phyloP scores from a whole-genome alignment of 2,329 filamentous ascomycete species.

The Ustilaginoidea virens region DNA sequence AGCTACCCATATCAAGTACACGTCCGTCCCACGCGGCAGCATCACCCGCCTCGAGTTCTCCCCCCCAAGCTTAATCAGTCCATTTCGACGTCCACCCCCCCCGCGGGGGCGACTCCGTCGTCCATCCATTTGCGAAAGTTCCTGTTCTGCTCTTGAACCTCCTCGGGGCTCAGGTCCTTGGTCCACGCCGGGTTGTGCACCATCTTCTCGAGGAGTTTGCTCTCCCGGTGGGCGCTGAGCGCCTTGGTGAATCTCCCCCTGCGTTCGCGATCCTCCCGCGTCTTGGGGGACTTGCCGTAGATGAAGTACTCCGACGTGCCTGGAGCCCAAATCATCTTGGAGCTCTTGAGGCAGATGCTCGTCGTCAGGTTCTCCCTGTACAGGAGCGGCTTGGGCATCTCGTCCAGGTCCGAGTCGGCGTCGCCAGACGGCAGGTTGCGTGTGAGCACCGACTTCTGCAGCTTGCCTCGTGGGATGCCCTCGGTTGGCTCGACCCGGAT shows the following conservation, averaged over 20 bases:
- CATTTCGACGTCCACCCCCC: conserved; percentile 3
- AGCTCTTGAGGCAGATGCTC: conserved; percentile 62
- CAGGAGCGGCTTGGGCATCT: conserved; percentile 42
- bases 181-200: conserved; percentile 71
- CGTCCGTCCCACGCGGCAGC: too few species aligned
- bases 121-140: conserved; percentile 39
- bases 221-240: conserved; percentile 46
- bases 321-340: conserved; percentile 63
- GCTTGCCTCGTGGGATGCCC: conserved; percentile 48
- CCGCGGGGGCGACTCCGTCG: conserved; percentile 25
- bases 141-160: conserved; percentile 60
- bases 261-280: conserved; percentile 45
- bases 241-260: conserved; percentile 36
- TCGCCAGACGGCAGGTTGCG: conserved; percentile 53
- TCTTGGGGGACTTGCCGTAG: conserved; percentile 53
- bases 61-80: background rate
- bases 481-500: conserved; percentile 81
- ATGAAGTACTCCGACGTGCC: conserved; percentile 55
- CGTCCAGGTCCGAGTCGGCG: conserved; percentile 46
- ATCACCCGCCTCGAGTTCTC: too few species aligned
- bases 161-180: conserved; percentile 62
- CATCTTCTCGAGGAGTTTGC: conserved; percentile 62
- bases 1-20: too few species aligned
- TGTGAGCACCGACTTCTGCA: conserved; percentile 54
- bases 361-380: conserved; percentile 55